These are phyloP conservation scores for Incumbomyces delicatus DNA, from an alignment of 2,329 filamentous ascomycete species.

Conservation along the genomic window DNA sequence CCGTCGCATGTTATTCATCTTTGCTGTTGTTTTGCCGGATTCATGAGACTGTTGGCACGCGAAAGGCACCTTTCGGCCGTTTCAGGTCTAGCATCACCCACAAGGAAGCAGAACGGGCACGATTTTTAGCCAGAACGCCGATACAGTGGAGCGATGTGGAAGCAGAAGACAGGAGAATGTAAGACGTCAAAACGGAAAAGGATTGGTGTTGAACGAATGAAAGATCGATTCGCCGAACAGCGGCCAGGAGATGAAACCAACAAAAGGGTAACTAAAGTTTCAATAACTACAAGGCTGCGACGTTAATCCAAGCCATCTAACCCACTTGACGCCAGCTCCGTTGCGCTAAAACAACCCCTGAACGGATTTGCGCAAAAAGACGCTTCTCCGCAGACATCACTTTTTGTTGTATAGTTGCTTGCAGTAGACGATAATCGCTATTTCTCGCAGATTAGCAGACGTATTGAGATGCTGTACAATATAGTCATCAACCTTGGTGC, in stretches of 20 bases:
- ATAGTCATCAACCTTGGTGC: too few relatives aligned
- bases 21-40: neutral
- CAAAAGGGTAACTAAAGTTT: slow-evolving; percentile 8
- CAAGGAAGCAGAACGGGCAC: neutral
- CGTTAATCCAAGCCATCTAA: neutral
- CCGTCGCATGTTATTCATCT: slow-evolving; percentile 2
- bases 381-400: too few relatives aligned
- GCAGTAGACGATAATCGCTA: too few relatives aligned
- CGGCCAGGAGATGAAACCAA: slow-evolving; percentile 13
- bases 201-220: slow-evolving; percentile 7
- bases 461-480: too few relatives aligned
- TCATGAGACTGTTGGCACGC: neutral
- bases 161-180: slow-evolving; percentile 3
- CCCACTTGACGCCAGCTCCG: neutral
- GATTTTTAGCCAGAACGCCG: neutral
- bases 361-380: too few relatives aligned
- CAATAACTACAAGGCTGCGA: neutral
- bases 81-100: slow-evolving; percentile 2
- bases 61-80: neutral
- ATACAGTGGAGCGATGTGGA: neutral
- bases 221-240: slow-evolving; percentile 4
- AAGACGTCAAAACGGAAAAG: neutral
- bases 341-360: neutral
- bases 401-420: too few relatives aligned
- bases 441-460: too few relatives aligned